Evolutionary conservation across 2,329 filamentous ascomycete species (phyloP).

Genomic region (Aspergillus sp.): DNA sequence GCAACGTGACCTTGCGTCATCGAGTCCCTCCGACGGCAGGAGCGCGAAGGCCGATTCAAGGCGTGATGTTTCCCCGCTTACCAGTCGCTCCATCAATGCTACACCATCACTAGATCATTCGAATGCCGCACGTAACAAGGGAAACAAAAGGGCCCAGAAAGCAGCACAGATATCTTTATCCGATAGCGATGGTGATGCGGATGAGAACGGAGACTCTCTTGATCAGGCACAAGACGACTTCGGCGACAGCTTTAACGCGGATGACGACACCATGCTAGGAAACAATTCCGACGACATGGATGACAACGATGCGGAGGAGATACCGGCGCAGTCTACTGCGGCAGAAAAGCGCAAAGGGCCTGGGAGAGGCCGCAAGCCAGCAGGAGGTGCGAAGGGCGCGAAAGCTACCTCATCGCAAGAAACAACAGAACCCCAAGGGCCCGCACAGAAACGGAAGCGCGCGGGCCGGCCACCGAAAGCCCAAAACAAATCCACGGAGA

Average conservation of each 20-base stretch:
- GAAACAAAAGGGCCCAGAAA: conserved; percentile 25
- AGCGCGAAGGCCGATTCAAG: conserved; percentile 29
- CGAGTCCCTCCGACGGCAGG: conserved; percentile 45
- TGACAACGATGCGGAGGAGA: conserved; percentile 25
- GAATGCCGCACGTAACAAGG: conserved; percentile 29
- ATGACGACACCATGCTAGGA: conserved; percentile 29
- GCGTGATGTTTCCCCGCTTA: conserved; percentile 40
- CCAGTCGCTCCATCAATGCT: conserved; percentile 41
- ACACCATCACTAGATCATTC: conserved; percentile 31
- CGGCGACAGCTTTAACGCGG: conserved; percentile 31
- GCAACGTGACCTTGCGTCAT: conserved; percentile 38
- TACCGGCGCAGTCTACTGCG: conserved; percentile 20
- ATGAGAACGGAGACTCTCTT: conserved; percentile 40
- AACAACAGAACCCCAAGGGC: conserved; percentile 23
- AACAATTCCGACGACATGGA: conserved; percentile 24
- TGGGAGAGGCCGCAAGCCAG: conserved; percentile 24
- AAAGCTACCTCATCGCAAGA: conserved; percentile 23
- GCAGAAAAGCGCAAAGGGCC: conserved; percentile 22
- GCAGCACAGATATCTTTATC: conserved; percentile 38
- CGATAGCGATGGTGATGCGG: conserved; percentile 39
- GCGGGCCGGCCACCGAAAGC: conserved; percentile 39
- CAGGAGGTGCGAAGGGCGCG: conserved; percentile 19
- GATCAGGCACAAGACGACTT: conserved; percentile 32
- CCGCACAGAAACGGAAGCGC: conserved; percentile 33
- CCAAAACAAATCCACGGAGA: conserved; percentile 26